These are phyloP conservation scores for Sugiyamaella marilandica DNA, from an alignment of 805 yeast species.

Conservation along the genomic window DNA sequence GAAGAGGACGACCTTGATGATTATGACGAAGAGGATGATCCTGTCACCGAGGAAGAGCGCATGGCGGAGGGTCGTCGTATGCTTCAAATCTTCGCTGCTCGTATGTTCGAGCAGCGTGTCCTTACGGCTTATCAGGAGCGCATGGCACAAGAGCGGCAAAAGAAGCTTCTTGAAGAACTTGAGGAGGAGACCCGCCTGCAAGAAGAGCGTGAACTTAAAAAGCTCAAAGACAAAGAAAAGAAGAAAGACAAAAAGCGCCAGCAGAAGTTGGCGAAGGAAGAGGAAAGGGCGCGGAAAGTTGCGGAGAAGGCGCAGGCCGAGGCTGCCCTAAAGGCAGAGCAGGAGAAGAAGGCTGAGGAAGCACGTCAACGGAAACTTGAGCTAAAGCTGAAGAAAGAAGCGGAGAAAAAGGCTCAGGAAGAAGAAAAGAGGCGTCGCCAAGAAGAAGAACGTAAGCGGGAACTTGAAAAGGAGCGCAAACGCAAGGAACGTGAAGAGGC, in stretches of 20 bases:
- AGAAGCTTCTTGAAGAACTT: constrained; percentile 33
- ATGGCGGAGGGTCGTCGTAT: constrained; percentile 74
- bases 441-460: constrained; percentile 22
- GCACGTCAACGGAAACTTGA: constrained; percentile 28
- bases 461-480: constrained; percentile 19
- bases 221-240: constrained; percentile 37
- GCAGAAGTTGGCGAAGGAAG: constrained; percentile 37
- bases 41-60: constrained; percentile 49
- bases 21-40: constrained; percentile 36
- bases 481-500: constrained; percentile 35
- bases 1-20: constrained; percentile 29
- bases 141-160: constrained; percentile 62
- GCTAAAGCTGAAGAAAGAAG: constrained; percentile 31
- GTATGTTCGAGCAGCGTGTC: constrained; percentile 68
- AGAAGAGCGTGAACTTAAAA: constrained; percentile 33
- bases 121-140: constrained; percentile 73
- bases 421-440: constrained; percentile 25
- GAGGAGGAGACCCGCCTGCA: constrained; percentile 30
- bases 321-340: constrained; percentile 26
- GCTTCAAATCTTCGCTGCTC: constrained; percentile 74
- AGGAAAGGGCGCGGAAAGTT: constrained; percentile 33
- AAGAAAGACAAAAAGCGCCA: constrained; percentile 39
- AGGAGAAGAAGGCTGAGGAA: constrained; percentile 26
- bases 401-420: constrained; percentile 25
- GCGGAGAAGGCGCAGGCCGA: constrained; percentile 33